phyloP scores from a whole-genome alignment of 345 rosid genomes.

The Gossypium sturtianum region DNA sequence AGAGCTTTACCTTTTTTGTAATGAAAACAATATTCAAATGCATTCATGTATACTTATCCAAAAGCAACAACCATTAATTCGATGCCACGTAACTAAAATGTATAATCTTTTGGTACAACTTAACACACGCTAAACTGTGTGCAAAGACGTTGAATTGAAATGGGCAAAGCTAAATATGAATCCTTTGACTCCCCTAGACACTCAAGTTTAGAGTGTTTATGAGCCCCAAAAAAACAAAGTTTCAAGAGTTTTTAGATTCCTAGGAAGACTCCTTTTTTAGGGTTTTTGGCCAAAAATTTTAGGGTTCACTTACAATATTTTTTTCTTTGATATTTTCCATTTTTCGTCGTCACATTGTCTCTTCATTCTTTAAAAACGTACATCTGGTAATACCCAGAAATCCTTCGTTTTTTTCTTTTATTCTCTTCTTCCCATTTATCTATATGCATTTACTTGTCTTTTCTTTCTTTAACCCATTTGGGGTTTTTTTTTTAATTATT shows the following conservation, averaged over 20 bases:
- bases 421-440: not conserved
- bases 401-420: not conserved
- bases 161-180: not conserved
- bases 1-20: not conserved
- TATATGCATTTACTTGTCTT: not conserved
- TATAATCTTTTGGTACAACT: not conserved
- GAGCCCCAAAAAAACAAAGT: no score
- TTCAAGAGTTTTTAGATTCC: not conserved
- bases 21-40: not conserved
- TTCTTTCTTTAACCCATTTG: not conserved
- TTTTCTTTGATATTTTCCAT: not conserved
- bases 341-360: conserved; percentile 9
- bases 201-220: not conserved
- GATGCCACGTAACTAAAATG: not conserved
- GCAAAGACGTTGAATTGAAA: not conserved
- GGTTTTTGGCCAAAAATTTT: not conserved
- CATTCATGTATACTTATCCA: not conserved
- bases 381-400: not conserved
- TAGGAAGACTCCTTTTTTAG: not conserved
- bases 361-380: not conserved
- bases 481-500: not conserved
- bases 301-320: not conserved
- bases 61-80: not conserved
- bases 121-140: not conserved
- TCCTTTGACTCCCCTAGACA: not conserved